Evolutionary conservation across 352 stramenopile genomes (phyloP).

Genomic region (Phytophthora multivora): DNA sequence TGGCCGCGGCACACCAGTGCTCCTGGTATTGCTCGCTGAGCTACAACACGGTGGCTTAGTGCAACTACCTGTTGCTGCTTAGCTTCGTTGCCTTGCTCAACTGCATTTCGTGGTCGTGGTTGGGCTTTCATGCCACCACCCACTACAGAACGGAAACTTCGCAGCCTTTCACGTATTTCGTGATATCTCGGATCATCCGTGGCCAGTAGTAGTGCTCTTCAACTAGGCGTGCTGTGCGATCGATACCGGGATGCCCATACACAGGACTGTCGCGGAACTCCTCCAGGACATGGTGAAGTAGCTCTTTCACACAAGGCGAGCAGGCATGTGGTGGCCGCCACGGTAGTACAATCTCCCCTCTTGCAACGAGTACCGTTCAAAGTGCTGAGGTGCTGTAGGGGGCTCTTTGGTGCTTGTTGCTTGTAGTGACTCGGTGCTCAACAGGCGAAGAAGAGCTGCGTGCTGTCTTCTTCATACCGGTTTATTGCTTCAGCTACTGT

Average conservation of each 20-base stretch:
- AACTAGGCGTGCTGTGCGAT: neutral
- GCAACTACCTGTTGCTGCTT: conserved; percentile 7
- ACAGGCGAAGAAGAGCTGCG: too few species aligned
- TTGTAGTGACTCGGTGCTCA: too few species aligned
- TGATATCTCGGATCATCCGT: neutral
- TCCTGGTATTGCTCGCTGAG: neutral
- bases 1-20: too few species aligned
- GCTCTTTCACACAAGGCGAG: neutral
- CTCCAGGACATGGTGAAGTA: neutral
- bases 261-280: neutral
- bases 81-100: neutral
- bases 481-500: neutral
- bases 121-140: conserved; percentile 8
- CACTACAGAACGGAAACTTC: conserved; percentile 24
- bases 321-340: neutral
- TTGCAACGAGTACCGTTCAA: neutral
- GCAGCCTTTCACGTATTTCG: neutral
- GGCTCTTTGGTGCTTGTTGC: too few species aligned
- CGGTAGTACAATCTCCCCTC: neutral
- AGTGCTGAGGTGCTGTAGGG: too few species aligned
- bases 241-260: neutral
- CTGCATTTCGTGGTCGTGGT: conserved; percentile 16
- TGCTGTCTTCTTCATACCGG: neutral
- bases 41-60: conserved; percentile 3
- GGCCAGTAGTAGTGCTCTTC: neutral